These are phyloP conservation scores for Cyclanthera cordifolia DNA, from an alignment of 306 rosid genomes.

Conservation along the genomic window DNA sequence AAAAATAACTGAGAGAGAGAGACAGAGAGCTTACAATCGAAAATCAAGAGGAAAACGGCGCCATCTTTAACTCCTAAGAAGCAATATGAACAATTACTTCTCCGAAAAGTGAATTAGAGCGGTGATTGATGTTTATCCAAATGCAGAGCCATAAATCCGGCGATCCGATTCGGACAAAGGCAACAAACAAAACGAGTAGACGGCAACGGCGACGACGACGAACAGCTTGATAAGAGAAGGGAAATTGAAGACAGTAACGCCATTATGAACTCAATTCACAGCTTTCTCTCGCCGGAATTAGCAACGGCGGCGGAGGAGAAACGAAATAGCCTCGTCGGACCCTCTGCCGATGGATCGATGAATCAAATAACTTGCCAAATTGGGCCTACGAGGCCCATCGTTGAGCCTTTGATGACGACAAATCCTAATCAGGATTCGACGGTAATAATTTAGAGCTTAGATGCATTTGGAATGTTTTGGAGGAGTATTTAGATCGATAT, in stretches of 20 bases:
- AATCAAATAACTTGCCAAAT: background rate
- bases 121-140: background rate
- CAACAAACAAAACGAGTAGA: conserved; percentile 6
- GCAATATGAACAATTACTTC: conserved; percentile 16
- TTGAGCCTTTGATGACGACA: background rate
- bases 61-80: too few species aligned
- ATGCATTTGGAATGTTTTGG: too few species aligned
- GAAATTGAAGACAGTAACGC: conserved; percentile 25
- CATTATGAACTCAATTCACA: conserved; percentile 16
- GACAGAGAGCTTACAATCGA: too few species aligned
- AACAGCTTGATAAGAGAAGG: conserved; percentile 2
- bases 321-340: background rate
- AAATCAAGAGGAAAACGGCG: too few species aligned
- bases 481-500: too few species aligned
- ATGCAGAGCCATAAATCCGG: conserved; percentile 7
- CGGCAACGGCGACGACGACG: background rate
- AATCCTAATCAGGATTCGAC: background rate
- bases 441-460: background rate
- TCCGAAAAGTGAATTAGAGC: conserved; percentile 6
- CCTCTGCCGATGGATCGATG: background rate
- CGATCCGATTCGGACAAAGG: background rate
- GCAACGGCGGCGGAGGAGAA: background rate
- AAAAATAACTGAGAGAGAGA: too few species aligned
- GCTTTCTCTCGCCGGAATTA: background rate
- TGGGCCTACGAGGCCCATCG: background rate